Evolutionary conservation across 495 filamentous ascomycete species (phyloP).

Genomic region (Penicillium maclennaniae): DNA sequence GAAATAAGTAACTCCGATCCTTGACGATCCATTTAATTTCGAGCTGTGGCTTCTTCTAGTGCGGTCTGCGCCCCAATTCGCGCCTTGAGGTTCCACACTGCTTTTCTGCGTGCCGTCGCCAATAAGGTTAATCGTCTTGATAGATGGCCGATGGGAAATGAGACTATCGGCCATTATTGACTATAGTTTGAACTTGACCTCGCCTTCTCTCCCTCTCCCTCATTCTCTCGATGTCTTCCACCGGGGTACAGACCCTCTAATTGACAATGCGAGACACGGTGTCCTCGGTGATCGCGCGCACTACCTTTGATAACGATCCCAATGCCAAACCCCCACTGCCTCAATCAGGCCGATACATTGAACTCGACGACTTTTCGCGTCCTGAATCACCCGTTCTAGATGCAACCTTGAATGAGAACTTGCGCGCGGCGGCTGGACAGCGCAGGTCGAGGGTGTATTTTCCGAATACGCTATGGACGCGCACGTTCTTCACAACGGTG

Average conservation of each 20-base stretch:
- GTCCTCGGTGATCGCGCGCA: not conserved
- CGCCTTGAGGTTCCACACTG: not conserved
- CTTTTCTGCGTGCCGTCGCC: not conserved
- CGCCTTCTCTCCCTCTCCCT: not conserved
- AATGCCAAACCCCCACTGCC: constrained; percentile 3
- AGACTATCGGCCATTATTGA: not conserved
- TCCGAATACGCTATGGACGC: constrained; percentile 22
- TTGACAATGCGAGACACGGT: not conserved
- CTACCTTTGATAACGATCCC: constrained; percentile 2
- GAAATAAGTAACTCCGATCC: too few species aligned
- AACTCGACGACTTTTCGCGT: constrained; percentile 10
- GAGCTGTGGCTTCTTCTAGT: too few species aligned
- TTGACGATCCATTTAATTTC: too few species aligned
- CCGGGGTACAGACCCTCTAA: too few species aligned
- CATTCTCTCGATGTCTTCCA: not conserved
- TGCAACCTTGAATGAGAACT: not conserved
- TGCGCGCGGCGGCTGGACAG: not conserved
- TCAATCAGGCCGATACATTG: constrained; percentile 10
- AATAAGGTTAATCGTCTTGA: not conserved
- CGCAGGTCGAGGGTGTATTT: constrained; percentile 7
- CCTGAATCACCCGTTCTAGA: not conserved
- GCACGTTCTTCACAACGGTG: constrained; percentile 14
- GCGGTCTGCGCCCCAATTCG: constrained; percentile 1
- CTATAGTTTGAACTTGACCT: not conserved
- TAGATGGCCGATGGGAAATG: not conserved